These are phyloP conservation scores for Cucumis hystrix DNA, from an alignment of 306 rosid species.

Conservation along the genomic window DNA sequence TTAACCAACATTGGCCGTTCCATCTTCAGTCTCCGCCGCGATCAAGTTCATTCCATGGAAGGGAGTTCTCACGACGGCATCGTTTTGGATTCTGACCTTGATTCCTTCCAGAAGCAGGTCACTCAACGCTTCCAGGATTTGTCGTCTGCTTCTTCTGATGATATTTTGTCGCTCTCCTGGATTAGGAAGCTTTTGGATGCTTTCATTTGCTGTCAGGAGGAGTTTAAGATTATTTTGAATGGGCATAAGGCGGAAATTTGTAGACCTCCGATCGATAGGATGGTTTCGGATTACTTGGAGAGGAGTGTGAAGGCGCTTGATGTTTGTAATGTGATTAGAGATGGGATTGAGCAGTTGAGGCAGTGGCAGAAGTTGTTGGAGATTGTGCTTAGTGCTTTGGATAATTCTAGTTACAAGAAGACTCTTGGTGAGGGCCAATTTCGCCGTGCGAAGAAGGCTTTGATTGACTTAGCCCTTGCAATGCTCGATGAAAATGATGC, in stretches of 20 bases:
- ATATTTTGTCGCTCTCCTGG: conserved; percentile 62
- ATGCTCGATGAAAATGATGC: conserved; percentile 79
- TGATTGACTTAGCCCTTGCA: conserved; percentile 50
- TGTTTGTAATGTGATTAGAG: conserved; percentile 76
- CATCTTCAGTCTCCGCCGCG: conserved; percentile 26
- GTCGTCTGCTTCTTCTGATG: conserved; percentile 16
- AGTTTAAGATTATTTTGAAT: conserved; percentile 41
- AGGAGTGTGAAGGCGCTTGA: conserved; percentile 77
- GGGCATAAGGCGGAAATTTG: conserved; percentile 12
- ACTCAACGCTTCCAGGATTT: conserved; percentile 35
- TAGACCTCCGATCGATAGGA: conserved; percentile 45
- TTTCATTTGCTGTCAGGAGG: conserved; percentile 51
- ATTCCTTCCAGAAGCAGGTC: conserved; percentile 48
- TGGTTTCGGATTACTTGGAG: conserved; percentile 59
- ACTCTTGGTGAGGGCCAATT: conserved; percentile 64
- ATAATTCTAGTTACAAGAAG: conserved; percentile 32
- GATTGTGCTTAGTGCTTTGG: conserved; percentile 60
- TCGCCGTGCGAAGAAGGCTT: conserved; percentile 75
- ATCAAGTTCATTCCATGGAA: conserved; percentile 41
- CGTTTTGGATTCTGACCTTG: conserved; percentile 33
- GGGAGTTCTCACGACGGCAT: conserved; percentile 8
- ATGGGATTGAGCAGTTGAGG: conserved; percentile 71
- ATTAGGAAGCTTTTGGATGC: conserved; percentile 52
- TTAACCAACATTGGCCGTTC: conserved; percentile 48
- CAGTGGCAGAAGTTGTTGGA: conserved; percentile 70